Conservation (phyloP, 768 basidiomycete genomes). For the Mycena sanguinolenta region DNA sequence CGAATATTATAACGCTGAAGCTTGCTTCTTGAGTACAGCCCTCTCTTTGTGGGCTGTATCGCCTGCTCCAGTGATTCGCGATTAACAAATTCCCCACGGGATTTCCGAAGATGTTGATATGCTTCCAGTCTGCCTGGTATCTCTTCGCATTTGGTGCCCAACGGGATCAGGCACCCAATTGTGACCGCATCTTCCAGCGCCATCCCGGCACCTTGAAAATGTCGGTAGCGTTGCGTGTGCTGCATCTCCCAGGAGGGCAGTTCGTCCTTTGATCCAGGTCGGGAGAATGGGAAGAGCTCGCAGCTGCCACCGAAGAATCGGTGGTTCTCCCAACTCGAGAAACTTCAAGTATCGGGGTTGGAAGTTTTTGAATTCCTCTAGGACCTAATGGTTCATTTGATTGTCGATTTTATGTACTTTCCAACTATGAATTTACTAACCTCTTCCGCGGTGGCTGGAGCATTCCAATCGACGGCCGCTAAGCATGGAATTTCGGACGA, state of each 20-base stretch:
- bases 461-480: constrained; percentile 22
- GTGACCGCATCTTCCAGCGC: constrained; percentile 40
- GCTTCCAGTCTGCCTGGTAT: constrained; percentile 26
- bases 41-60: constrained; percentile 21
- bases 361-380: constrained; percentile 27
- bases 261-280: constrained; percentile 25
- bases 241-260: constrained; percentile 23
- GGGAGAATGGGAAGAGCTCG: too few relatives aligned
- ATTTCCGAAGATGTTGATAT: constrained; percentile 24
- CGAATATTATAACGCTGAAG: background rate
- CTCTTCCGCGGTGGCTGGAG: constrained; percentile 14
- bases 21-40: constrained; percentile 16
- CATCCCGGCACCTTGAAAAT: constrained; percentile 43
- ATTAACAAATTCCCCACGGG: constrained; percentile 31
- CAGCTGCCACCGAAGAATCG: too few relatives aligned
- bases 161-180: constrained; percentile 22
- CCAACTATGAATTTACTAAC: background rate
- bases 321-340: too few relatives aligned
- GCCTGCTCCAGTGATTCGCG: constrained; percentile 31
- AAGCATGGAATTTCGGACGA: too few relatives aligned
- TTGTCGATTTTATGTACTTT: background rate
- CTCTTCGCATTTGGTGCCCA: constrained; percentile 18
- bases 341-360: too few relatives aligned
- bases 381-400: background rate
- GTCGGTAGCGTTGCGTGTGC: constrained; percentile 45